These are phyloP conservation scores for Nemania abortiva DNA, from an alignment of 2,329 filamentous ascomycete species.

Conservation along the genomic window DNA sequence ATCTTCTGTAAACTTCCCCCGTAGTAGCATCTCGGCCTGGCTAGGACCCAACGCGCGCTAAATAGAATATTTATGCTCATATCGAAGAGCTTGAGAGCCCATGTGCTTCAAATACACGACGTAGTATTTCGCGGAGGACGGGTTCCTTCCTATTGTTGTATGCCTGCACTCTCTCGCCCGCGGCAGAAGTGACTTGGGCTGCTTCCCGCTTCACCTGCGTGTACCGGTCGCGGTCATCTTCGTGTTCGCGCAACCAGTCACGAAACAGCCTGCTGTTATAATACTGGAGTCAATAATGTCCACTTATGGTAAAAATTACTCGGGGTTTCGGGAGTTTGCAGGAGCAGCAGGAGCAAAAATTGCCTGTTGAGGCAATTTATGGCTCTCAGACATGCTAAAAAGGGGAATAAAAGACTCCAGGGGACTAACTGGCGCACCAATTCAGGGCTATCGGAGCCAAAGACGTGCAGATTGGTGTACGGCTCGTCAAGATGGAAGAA, in stretches of 20 bases:
- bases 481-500: constrained; percentile 32
- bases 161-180: constrained; percentile 17
- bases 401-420: too few species aligned
- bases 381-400: too few species aligned
- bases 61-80: neutral
- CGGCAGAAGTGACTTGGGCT: constrained; percentile 10
- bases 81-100: constrained; percentile 19
- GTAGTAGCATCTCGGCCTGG: neutral
- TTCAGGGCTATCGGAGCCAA: constrained; percentile 30
- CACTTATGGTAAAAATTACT: too few species aligned
- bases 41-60: neutral
- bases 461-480: constrained; percentile 37
- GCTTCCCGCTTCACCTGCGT: constrained; percentile 29
- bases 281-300: too few species aligned
- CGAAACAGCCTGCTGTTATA: constrained; percentile 35
- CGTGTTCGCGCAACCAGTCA: constrained; percentile 37
- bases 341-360: too few species aligned
- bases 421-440: constrained; percentile 32
- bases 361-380: too few species aligned
- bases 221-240: constrained; percentile 33
- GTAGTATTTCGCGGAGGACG: constrained; percentile 30
- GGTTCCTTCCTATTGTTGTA: constrained; percentile 35
- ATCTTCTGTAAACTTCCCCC: neutral
- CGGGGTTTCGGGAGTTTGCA: too few species aligned
- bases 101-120: constrained; percentile 36